phyloP scores from a whole-genome alignment of 495 filamentous ascomycete species.

The Aspergillus taichungensis region DNA sequence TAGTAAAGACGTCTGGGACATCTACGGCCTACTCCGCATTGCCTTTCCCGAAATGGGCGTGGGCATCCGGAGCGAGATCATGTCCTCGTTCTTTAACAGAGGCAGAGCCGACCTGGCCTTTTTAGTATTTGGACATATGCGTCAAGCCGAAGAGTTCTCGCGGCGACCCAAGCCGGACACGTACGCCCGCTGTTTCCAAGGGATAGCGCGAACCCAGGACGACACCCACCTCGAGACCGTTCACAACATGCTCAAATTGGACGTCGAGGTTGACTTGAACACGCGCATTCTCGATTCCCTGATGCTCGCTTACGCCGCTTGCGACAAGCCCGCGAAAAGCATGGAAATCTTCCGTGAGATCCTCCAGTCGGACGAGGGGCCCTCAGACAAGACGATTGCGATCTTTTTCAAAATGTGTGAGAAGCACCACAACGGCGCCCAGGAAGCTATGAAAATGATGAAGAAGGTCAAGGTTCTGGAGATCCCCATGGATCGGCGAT shows the following conservation, averaged over 20 bases:
- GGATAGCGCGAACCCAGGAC: conserved; percentile 58
- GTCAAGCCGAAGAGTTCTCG: conserved; percentile 45
- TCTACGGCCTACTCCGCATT: conserved; percentile 65
- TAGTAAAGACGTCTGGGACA: conserved; percentile 63
- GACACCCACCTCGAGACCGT: conserved; percentile 58
- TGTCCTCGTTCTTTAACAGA: conserved; percentile 75
- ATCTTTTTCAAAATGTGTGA: conserved; percentile 74
- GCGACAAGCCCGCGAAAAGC: conserved; percentile 52
- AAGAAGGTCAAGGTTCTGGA: conserved; percentile 62
- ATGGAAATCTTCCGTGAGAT: conserved; percentile 79
- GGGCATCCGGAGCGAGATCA: conserved; percentile 56
- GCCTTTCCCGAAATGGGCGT: conserved; percentile 68
- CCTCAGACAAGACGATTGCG: conserved; percentile 65
- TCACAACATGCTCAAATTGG: conserved; percentile 89
- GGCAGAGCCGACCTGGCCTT: conserved; percentile 71
- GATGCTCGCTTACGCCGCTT: conserved; percentile 74
- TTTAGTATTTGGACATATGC: conserved; percentile 85
- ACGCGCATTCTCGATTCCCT: conserved; percentile 71
- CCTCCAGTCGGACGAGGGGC: conserved; percentile 66
- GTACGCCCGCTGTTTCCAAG: conserved; percentile 69
- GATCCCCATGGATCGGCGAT: conserved; percentile 57
- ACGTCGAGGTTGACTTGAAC: conserved; percentile 64
- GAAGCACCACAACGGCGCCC: conserved; percentile 48
- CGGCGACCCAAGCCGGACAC: conserved; percentile 59
- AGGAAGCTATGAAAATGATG: conserved; percentile 66